These are phyloP conservation scores for Naganishia cerealis DNA, from an alignment of 1,284 basidiomycete genomes.

Conservation along the genomic window DNA sequence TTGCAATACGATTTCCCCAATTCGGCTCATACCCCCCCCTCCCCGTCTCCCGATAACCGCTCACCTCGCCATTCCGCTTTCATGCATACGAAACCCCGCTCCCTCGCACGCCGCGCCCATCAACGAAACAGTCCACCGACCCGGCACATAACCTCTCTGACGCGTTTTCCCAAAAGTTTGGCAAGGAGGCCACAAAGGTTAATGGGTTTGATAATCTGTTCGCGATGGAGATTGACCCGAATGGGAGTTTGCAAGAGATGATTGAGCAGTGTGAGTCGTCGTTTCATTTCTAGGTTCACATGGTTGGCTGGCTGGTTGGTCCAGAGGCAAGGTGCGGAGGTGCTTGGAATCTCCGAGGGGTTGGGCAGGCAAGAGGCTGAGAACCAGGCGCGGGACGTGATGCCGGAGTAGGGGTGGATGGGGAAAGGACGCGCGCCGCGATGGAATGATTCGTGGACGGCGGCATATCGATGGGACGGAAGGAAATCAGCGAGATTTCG, in stretches of 20 bases:
- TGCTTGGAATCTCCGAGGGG: no score
- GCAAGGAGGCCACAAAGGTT: conserved; percentile 98
- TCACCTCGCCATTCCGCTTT: not conserved
- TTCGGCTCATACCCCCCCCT: not conserved
- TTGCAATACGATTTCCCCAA: not conserved
- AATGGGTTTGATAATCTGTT: conserved; percentile 95
- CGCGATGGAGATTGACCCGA: conserved; percentile 99
- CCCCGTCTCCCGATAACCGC: no score
- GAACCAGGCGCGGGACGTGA: no score
- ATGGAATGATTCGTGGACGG: no score
- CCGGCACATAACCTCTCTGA: conserved; percentile 98
- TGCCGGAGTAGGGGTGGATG: not conserved
- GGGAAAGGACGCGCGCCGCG: no score
- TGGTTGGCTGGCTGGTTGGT: not conserved
- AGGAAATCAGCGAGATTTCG: no score
- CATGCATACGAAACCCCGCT: not conserved
- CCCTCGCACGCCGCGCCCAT: not conserved
- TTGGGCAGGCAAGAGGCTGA: no score
- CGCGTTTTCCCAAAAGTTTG: conserved; percentile 98
- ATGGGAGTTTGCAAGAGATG: conserved; percentile 96
- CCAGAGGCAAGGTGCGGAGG: no score
- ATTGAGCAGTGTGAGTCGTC: conserved; percentile 80
- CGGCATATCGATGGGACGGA: no score
- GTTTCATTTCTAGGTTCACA: conserved; percentile 4
- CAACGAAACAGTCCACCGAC: conserved; percentile 77